Conservation (phyloP, 495 filamentous ascomycete genomes). For the Aspergillus sparsus region DNA sequence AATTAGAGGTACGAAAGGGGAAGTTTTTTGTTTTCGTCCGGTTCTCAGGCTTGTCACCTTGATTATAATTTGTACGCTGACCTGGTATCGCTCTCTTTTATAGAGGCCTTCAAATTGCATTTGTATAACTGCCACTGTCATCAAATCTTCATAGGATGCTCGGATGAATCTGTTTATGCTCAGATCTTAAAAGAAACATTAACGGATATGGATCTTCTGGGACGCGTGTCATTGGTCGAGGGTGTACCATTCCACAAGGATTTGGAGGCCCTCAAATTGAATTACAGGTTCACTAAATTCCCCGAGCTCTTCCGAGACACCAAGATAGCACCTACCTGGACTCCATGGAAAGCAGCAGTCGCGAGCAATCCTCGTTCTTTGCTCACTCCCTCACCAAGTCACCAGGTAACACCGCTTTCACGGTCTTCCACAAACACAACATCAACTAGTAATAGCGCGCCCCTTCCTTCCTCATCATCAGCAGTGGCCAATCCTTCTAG, state of each 20-base stretch:
- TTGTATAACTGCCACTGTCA: slow-evolving; percentile 74
- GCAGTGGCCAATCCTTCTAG: slow-evolving; percentile 36
- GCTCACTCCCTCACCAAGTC: slow-evolving; percentile 48
- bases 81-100: slow-evolving; percentile 13
- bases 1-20: slow-evolving; percentile 61
- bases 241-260: slow-evolving; percentile 70
- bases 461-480: slow-evolving; percentile 24
- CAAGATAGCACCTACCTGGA: slow-evolving; percentile 57
- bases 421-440: slow-evolving; percentile 47
- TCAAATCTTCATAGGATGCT: slow-evolving; percentile 78
- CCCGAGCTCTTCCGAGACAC: slow-evolving; percentile 64
- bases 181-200: slow-evolving; percentile 64
- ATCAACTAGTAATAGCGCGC: slow-evolving; percentile 36
- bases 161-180: slow-evolving; percentile 72
- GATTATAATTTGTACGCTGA: slow-evolving; percentile 13
- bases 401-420: slow-evolving; percentile 38
- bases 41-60: neutral
- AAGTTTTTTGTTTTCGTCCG: slow-evolving; percentile 5
- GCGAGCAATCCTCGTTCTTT: slow-evolving; percentile 36
- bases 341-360: slow-evolving; percentile 40
- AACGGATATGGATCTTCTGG: slow-evolving; percentile 51
- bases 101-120: slow-evolving; percentile 71
- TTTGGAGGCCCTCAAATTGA: slow-evolving; percentile 52
- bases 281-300: slow-evolving; percentile 61
- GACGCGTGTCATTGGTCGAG: slow-evolving; percentile 72